Evolutionary conservation across 1,284 basidiomycete species (phyloP).

Genomic region (Ganoderma leucocontextum): DNA sequence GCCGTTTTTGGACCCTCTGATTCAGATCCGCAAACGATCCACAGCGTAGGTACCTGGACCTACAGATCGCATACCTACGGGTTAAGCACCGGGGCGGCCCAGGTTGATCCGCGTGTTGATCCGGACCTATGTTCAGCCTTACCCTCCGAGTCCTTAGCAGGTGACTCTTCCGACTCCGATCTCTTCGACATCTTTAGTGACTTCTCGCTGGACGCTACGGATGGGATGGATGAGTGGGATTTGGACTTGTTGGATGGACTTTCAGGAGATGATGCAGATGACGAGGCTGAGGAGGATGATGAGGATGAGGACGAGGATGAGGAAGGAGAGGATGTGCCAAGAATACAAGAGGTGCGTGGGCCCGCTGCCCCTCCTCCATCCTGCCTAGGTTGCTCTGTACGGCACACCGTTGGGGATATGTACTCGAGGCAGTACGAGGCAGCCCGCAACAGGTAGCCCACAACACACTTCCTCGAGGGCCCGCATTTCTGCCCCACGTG

Average conservation of each 20-base stretch:
- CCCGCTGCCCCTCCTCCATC: background rate
- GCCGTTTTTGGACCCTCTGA: too few relatives aligned
- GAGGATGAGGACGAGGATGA: background rate
- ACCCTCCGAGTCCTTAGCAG: too few relatives aligned
- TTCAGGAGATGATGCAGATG: background rate
- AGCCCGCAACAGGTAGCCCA: background rate
- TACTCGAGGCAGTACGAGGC: background rate
- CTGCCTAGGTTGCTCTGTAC: background rate
- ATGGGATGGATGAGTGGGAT: background rate
- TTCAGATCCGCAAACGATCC: too few relatives aligned
- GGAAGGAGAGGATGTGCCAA: too few relatives aligned
- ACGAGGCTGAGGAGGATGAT: background rate
- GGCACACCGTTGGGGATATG: background rate
- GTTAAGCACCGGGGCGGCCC: too few relatives aligned
- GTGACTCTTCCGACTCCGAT: too few relatives aligned
- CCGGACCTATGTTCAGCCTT: too few relatives aligned
- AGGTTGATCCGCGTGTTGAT: too few relatives aligned
- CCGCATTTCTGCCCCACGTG: background rate
- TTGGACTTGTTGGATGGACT: background rate
- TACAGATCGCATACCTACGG: too few relatives aligned
- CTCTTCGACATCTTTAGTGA: background rate
- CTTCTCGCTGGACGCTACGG: background rate
- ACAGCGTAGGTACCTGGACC: too few relatives aligned
- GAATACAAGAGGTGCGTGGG: background rate
- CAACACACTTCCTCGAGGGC: background rate